Conservation (phyloP, 1,284 basidiomycete species). For the Albatrellus sp. region DNA sequence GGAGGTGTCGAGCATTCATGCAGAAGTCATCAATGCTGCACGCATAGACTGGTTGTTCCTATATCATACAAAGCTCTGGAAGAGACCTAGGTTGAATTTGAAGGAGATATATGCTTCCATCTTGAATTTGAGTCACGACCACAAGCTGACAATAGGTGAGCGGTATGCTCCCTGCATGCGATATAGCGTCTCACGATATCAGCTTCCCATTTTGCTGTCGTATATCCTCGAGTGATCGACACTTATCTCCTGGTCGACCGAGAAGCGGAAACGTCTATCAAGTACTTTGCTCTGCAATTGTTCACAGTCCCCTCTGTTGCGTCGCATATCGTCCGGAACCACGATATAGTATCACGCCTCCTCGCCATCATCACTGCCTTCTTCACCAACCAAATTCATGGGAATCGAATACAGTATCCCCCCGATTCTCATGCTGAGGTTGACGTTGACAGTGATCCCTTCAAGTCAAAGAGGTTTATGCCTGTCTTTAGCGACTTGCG, state of each 20-base stretch:
- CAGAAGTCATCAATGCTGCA: slow-evolving; percentile 42
- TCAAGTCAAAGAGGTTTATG: slow-evolving; percentile 91
- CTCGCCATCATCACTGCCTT: slow-evolving; percentile 77
- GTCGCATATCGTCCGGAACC: slow-evolving; percentile 63
- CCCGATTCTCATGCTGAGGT: slow-evolving; percentile 33
- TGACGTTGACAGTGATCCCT: slow-evolving; percentile 74
- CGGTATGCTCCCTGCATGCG: background rate
- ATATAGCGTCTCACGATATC: slow-evolving; percentile 3
- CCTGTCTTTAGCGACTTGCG: slow-evolving; percentile 80
- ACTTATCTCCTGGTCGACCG: slow-evolving; percentile 85
- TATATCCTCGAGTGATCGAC: slow-evolving; percentile 83
- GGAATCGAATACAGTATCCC: slow-evolving; percentile 51
- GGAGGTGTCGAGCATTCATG: slow-evolving; percentile 27
- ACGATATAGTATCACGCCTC: slow-evolving; percentile 65
- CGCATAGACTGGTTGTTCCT: slow-evolving; percentile 66
- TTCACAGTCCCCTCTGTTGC: slow-evolving; percentile 84
- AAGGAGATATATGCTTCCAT: slow-evolving; percentile 78
- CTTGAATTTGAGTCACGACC: slow-evolving; percentile 59
- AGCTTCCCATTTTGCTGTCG: slow-evolving; percentile 77
- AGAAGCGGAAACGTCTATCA: slow-evolving; percentile 87
- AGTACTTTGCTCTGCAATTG: slow-evolving; percentile 82
- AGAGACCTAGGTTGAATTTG: slow-evolving; percentile 65
- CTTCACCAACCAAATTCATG: slow-evolving; percentile 76
- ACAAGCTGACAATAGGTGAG: slow-evolving; percentile 70
- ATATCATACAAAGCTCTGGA: slow-evolving; percentile 78